Evolutionary conservation across 306 rosid genomes (phyloP).

Genomic region (Ceratonia siliqua): DNA sequence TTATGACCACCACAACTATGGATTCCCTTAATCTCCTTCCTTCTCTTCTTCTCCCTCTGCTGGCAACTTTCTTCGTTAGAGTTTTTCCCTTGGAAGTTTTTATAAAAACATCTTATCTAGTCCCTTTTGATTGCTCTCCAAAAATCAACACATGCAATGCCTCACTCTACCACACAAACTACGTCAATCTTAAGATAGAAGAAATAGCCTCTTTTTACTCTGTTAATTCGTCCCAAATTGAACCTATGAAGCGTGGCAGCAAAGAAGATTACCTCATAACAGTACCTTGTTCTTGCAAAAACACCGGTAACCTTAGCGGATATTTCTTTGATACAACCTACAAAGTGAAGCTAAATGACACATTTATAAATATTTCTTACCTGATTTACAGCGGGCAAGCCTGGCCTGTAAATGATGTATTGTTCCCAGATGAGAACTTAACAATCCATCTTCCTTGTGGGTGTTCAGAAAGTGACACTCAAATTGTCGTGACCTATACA

Average conservation of each 20-base stretch:
- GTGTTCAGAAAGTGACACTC: slow-evolving; percentile 48
- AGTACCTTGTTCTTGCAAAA: slow-evolving; percentile 71
- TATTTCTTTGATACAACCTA: slow-evolving; percentile 61
- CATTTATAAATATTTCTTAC: slow-evolving; percentile 40
- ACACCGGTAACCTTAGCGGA: slow-evolving; percentile 35
- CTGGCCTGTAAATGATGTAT: not conserved
- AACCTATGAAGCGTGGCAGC: slow-evolving; percentile 20
- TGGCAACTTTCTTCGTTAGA: slow-evolving; percentile 25
- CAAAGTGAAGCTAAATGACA: slow-evolving; percentile 41
- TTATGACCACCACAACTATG: slow-evolving; percentile 48
- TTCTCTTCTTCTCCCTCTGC: slow-evolving; percentile 34
- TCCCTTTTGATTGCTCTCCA: slow-evolving; percentile 52
- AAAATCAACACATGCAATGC: slow-evolving; percentile 57
- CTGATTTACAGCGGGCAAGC: slow-evolving; percentile 66
- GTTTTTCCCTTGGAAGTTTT: not conserved
- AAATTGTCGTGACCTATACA: slow-evolving; percentile 62
- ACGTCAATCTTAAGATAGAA: slow-evolving; percentile 3
- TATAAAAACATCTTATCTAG: slow-evolving; percentile 8
- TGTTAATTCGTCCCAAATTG: slow-evolving; percentile 50
- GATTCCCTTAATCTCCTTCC: slow-evolving; percentile 41
- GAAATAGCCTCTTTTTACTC: slow-evolving; percentile 59
- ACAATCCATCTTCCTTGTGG: slow-evolving; percentile 66
- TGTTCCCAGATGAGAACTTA: not conserved
- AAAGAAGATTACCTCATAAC: slow-evolving; percentile 59
- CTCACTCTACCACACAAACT: slow-evolving; percentile 53